phyloP scores from a whole-genome alignment of 768 basidiomycete species.

The Russula earlei region DNA sequence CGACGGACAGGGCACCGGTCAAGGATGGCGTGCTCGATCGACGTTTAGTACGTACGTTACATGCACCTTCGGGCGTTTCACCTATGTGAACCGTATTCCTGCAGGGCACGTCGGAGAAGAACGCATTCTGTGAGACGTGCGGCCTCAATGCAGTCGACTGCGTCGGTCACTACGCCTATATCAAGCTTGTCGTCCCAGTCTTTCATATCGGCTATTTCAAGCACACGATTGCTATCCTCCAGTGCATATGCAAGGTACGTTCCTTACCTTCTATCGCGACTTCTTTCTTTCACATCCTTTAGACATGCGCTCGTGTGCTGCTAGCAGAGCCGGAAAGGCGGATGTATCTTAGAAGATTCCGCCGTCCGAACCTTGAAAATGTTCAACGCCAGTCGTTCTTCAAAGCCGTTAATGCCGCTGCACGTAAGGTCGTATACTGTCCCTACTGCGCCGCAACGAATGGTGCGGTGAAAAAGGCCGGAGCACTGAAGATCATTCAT shows the following conservation, averaged over 20 bases:
- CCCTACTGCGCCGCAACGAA: slow-evolving; percentile 91
- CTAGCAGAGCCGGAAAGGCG: slow-evolving; percentile 84
- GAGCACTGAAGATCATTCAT: slow-evolving; percentile 91
- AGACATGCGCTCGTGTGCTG: slow-evolving; percentile 90
- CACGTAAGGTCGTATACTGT: slow-evolving; percentile 87
- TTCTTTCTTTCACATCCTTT: neutral
- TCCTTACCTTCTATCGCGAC: neutral
- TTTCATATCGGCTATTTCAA: slow-evolving; percentile 99
- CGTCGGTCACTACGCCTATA: slow-evolving; percentile 98
- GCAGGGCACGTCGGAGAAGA: slow-evolving; percentile 93
- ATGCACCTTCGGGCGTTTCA: neutral
- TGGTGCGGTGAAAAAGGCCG: slow-evolving; percentile 92
- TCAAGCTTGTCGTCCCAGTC: slow-evolving; percentile 92
- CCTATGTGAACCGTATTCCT: neutral
- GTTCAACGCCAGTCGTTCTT: slow-evolving; percentile 74
- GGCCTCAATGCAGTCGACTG: slow-evolving; percentile 87
- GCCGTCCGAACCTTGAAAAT: slow-evolving; percentile 84
- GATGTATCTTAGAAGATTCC: slow-evolving; percentile 79
- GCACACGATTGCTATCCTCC: slow-evolving; percentile 85
- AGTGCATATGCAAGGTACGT: slow-evolving; percentile 92
- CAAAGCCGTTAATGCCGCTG: slow-evolving; percentile 77
- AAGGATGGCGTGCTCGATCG: slow-evolving; percentile 90
- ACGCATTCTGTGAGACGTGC: slow-evolving; percentile 88
- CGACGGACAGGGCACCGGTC: slow-evolving; percentile 73
- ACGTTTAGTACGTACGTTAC: slow-evolving; percentile 61